These are phyloP conservation scores for Cicer cuneatum DNA, from an alignment of 306 rosid species.

Conservation along the genomic window DNA sequence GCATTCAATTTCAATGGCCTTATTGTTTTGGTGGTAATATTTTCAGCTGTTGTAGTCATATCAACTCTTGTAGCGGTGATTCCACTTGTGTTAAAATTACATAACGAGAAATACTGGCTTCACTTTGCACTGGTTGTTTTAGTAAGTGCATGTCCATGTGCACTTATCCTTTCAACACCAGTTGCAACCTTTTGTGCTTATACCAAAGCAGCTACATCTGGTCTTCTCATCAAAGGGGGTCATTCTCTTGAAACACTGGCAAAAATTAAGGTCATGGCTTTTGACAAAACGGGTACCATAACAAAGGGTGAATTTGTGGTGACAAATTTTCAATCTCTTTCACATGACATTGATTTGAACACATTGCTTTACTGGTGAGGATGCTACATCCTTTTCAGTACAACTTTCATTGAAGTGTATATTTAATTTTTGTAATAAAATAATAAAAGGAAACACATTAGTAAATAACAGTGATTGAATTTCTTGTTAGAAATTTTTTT, in stretches of 20 bases:
- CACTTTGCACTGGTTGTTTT: constrained; percentile 86
- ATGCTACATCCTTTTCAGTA: background rate
- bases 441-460: background rate
- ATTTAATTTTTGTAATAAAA: background rate
- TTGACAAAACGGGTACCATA: constrained; percentile 96
- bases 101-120: constrained; percentile 67
- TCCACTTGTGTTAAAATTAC: constrained; percentile 59
- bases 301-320: constrained; percentile 90
- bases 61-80: constrained; percentile 63
- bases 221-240: constrained; percentile 95
- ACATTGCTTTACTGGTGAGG: constrained; percentile 79
- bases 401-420: constrained; percentile 8
- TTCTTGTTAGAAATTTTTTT: background rate
- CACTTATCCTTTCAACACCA: constrained; percentile 92
- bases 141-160: constrained; percentile 95
- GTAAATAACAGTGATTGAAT: too few relatives aligned
- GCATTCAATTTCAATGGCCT: constrained; percentile 26
- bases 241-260: constrained; percentile 78
- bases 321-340: constrained; percentile 66
- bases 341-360: constrained; percentile 63
- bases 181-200: constrained; percentile 97
- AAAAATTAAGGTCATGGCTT: constrained; percentile 74
- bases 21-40: constrained; percentile 31
- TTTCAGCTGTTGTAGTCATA: constrained; percentile 71
- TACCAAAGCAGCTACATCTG: constrained; percentile 84